Conservation (phyloP, 768 basidiomycete genomes). For the Porpolomopsis calyptriformis region DNA sequence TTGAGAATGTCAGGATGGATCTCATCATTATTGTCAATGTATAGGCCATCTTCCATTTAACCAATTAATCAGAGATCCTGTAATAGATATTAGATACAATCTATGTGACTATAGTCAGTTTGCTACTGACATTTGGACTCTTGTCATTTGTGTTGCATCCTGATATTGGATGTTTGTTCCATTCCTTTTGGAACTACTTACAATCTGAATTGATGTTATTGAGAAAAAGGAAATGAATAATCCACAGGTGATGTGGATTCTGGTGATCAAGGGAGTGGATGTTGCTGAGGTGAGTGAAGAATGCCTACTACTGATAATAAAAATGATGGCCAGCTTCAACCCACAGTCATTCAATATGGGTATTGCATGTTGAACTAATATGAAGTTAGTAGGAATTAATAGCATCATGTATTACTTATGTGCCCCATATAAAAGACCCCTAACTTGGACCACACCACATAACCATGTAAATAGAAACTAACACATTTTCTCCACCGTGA, state of each 20-base stretch:
- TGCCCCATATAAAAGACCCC: conserved; percentile 27
- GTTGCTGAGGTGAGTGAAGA: conserved; percentile 24
- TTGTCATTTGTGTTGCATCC: conserved; percentile 11
- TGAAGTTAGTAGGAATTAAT: too few relatives aligned
- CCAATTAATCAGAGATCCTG: conserved; percentile 9
- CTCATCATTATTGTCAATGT: background rate
- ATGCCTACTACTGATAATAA: conserved; percentile 24
- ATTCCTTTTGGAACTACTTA: conserved; percentile 16
- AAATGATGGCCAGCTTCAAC: conserved; percentile 28
- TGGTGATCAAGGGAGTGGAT: conserved; percentile 20
- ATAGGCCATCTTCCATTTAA: background rate
- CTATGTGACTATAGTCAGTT: background rate
- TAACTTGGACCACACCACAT: conserved; percentile 18
- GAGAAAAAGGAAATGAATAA: conserved; percentile 28
- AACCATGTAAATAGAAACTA: conserved; percentile 26
- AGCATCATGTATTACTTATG: conserved; percentile 12
- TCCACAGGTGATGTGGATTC: conserved; percentile 27
- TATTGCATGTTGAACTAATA: conserved; percentile 23
- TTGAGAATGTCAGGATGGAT: background rate
- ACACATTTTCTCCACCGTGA: conserved; percentile 26
- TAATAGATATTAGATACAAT: background rate
- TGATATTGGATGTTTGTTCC: conserved; percentile 23
- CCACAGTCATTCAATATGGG: conserved; percentile 31
- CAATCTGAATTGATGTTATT: conserved; percentile 20
- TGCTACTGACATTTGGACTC: background rate